phyloP scores from a whole-genome alignment of 2,329 filamentous ascomycete species.

The Lizonia empirigonia region DNA sequence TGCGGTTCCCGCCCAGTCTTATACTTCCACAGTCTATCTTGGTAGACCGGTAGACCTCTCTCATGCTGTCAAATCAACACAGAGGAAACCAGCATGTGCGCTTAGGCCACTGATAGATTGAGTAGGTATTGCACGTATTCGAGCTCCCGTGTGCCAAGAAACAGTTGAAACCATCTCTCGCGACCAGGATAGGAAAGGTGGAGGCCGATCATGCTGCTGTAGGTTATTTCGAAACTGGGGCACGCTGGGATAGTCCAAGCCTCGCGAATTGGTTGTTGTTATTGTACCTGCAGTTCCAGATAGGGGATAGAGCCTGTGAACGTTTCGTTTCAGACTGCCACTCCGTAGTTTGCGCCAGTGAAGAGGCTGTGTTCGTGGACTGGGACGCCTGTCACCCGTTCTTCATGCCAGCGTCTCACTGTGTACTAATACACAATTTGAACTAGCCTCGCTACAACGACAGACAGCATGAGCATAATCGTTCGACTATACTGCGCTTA shows the following conservation, averaged over 20 bases:
- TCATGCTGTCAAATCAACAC: slow-evolving; percentile 9
- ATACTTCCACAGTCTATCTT: slow-evolving; percentile 15
- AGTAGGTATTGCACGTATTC: slow-evolving; percentile 3
- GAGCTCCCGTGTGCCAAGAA: slow-evolving; percentile 6
- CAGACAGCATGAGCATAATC: slow-evolving; percentile 1
- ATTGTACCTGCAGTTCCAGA: slow-evolving; percentile 5
- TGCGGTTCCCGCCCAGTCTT: slow-evolving; percentile 14
- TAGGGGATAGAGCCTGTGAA: slow-evolving; percentile 4
- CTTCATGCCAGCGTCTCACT: not conserved
- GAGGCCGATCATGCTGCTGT: slow-evolving; percentile 17
- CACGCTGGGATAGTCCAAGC: slow-evolving; percentile 14
- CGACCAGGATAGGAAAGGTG: slow-evolving; percentile 6
- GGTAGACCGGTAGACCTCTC: slow-evolving; percentile 6
- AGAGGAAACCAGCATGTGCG: slow-evolving; percentile 1
- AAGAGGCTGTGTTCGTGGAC: not conserved
- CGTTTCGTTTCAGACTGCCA: slow-evolving; percentile 13
- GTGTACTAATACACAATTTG: not conserved
- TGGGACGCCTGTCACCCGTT: slow-evolving; percentile 4
- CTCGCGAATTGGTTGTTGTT: slow-evolving; percentile 16
- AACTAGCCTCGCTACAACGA: not conserved
- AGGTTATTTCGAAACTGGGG: slow-evolving; percentile 27
- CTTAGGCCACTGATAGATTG: slow-evolving; percentile 1
- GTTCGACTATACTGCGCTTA: not conserved
- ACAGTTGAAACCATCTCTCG: slow-evolving; percentile 16
- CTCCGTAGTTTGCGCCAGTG: slow-evolving; percentile 9